Percentiles rank a stretch among this genome's conserved stretches.
Conservation (phyloP, 192 early-diverging fungal genomes). For the Coemansia sp. region DNA sequence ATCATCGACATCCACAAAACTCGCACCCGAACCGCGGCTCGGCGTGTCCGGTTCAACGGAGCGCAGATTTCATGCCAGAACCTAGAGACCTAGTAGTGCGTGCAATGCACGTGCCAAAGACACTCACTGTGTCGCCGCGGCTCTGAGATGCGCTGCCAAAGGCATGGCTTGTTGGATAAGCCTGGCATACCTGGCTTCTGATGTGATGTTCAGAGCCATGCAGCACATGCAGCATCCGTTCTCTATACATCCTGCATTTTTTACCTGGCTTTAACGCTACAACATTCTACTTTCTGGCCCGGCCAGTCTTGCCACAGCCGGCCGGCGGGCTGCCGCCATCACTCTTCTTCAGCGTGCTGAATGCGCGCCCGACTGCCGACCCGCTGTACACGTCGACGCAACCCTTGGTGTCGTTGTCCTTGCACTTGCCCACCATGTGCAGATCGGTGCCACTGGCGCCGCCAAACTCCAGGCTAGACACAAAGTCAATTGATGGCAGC, state of each 20-base stretch:
- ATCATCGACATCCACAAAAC: too few relatives aligned
- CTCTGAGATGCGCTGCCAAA: too few relatives aligned
- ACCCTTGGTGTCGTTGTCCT: constrained; percentile 34
- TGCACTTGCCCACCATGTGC: constrained; percentile 54
- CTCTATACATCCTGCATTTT: background rate
- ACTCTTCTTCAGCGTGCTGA: constrained; percentile 5
- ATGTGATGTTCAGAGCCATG: too few relatives aligned
- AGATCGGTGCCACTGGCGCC: constrained; percentile 44
- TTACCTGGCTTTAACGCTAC: background rate
- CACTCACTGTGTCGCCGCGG: too few relatives aligned
- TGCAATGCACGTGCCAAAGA: too few relatives aligned
- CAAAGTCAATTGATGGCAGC: constrained; percentile 14
- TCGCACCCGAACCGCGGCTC: too few relatives aligned
- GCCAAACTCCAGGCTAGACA: constrained; percentile 54
- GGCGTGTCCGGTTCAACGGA: too few relatives aligned
- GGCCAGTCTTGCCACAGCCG: constrained; percentile 6
- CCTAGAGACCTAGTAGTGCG: too few relatives aligned
- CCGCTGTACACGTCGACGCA: constrained; percentile 38
- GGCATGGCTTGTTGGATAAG: too few relatives aligned
- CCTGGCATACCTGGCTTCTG: too few relatives aligned
- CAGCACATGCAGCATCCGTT: too few relatives aligned
- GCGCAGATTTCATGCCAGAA: too few relatives aligned
- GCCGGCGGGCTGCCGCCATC: background rate
- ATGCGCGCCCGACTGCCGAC: constrained; percentile 21
- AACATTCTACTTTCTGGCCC: constrained; percentile 9